Percentiles rank a stretch among this genome's conserved stretches.
Evolutionary conservation across 306 rosid species (phyloP).

Genomic region (Luffa aegyptiaca): DNA sequence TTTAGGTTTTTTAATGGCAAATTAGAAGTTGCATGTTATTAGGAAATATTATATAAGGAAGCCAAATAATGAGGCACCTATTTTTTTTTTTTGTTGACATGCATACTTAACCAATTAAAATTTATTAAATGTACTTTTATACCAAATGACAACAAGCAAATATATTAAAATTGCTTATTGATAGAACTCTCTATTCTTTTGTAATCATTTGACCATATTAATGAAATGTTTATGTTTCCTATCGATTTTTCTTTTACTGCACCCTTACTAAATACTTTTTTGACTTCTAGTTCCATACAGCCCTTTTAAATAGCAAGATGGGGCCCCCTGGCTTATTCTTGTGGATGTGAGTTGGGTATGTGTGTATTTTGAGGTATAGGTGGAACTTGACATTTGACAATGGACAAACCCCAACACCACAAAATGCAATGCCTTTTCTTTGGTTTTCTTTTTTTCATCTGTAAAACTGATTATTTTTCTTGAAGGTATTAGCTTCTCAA

Average conservation of each 20-base stretch:
- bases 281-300: neutral
- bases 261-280: neutral
- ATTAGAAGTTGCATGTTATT: neutral
- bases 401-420: neutral
- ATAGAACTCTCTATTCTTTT: too few relatives aligned
- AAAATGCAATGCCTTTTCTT: neutral
- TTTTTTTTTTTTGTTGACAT: neutral
- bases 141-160: neutral
- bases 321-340: neutral
- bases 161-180: neutral
- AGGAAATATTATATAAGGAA: neutral
- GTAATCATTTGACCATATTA: too few relatives aligned
- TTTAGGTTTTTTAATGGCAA: neutral
- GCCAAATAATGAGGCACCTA: neutral
- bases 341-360: slow-evolving; percentile 1
- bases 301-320: neutral
- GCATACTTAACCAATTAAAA: neutral
- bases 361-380: neutral
- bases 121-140: neutral
- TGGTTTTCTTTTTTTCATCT: neutral
- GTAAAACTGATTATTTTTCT: neutral
- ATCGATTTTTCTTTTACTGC: too few relatives aligned
- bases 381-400: neutral
- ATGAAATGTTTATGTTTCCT: too few relatives aligned
- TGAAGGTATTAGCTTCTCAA: slow-evolving; percentile 90